Base-by-base conservation (phyloP, 1,284 basidiomycete genomes). In the Exobasidium cylindrosporum region DNA sequence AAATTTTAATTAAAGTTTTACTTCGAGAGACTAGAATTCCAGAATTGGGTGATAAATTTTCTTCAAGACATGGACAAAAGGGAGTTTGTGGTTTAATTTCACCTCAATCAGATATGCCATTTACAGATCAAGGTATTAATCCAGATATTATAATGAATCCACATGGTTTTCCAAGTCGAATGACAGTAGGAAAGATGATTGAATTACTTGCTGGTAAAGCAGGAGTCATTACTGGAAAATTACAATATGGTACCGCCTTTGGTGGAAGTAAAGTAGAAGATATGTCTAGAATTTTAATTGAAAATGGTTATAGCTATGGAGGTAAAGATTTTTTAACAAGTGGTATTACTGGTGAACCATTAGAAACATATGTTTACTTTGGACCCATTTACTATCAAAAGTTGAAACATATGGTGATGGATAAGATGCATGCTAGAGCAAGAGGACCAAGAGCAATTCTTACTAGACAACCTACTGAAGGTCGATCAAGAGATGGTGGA, bases 71-170 rank as follows among this genome's bases (percentile, higher is more conserved):
- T 81, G 96, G 96, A 46, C 96, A 99, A 82, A 99, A 99, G 82
- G 96, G 96, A 67, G 96, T 98, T 14, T 97, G 94, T 81, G 96
- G 96, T 21, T 82, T 99, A 77, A 98, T 98, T 77, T 95, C 97
- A 57, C 95, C 93, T 72, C 96, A 98, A 78, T 92, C 93, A 74
- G 96, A 99, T 81, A 90, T 99, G 92, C 96, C 96, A 3, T 99
- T 99, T 84, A 97, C 94, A 76, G 95, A 98, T 82, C 88, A 91
- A 76, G 96, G 96, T 30, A 95, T 97, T 71, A 89, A 87, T 77
- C 93, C 78, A 87, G 96, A 98, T 82, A 92, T 95, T 23, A 97
- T 99, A 83, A 98, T 99, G 95, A 99, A 99, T 81, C 96, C 96
- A 2, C 96, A 99, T 82, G 96, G 96, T 76, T 98, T 99, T 85